These are phyloP conservation scores for Pyricularia pennisetigena DNA, from an alignment of 2,329 filamentous ascomycete genomes.

Conservation along the genomic window DNA sequence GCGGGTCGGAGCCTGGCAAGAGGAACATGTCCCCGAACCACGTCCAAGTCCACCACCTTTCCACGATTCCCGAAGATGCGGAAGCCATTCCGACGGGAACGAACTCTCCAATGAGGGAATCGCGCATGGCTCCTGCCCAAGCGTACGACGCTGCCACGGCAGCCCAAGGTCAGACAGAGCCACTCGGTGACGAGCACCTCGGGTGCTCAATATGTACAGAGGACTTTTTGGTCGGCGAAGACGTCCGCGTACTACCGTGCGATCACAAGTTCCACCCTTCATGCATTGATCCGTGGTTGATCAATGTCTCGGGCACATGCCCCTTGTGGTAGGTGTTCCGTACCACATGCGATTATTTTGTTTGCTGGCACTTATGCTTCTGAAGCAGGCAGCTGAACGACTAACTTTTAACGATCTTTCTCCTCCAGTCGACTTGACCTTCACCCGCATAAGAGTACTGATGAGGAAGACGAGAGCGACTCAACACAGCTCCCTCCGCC, in stretches of 20 bases:
- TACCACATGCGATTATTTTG: not conserved
- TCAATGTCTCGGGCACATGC: conserved; percentile 61
- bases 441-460: conserved; percentile 24
- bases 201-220: conserved; percentile 63
- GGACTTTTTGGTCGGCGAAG: conserved; percentile 56
- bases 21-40: conserved; percentile 6
- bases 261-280: conserved; percentile 58
- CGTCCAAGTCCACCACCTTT: conserved; percentile 14
- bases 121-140: conserved; percentile 9
- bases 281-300: conserved; percentile 60
- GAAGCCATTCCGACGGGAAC: conserved; percentile 11
- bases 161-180: conserved; percentile 3
- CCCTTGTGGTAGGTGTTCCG: conserved; percentile 50
- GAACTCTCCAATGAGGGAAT: not conserved
- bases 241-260: conserved; percentile 58
- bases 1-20: conserved; percentile 10
- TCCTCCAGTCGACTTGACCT: conserved; percentile 42
- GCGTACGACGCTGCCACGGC: conserved; percentile 2
- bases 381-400: not conserved
- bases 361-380: not conserved
- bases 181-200: conserved; percentile 27
- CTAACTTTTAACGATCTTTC: conserved; percentile 6
- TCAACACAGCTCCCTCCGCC: conserved; percentile 26
- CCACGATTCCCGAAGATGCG: conserved; percentile 21
- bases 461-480: conserved; percentile 14